phyloP scores from a whole-genome alignment of 495 filamentous ascomycete genomes.

The Lasiosphaeria hispida region DNA sequence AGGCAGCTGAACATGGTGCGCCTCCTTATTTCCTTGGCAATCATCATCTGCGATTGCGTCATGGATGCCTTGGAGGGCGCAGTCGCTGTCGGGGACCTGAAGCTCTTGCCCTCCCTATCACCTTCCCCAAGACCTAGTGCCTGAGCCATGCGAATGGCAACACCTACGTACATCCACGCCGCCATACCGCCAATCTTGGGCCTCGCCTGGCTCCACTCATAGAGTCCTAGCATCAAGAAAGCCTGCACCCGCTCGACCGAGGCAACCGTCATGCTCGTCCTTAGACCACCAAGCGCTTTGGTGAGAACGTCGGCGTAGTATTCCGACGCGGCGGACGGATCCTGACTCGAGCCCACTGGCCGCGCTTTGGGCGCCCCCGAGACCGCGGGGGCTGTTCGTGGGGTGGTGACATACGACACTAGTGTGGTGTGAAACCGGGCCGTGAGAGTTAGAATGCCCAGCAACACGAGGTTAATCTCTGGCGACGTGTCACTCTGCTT shows the following conservation, averaged over 20 bases:
- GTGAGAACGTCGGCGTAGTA: slow-evolving; percentile 74
- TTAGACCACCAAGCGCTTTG: slow-evolving; percentile 58
- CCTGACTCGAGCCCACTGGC: slow-evolving; percentile 32
- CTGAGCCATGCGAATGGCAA: slow-evolving; percentile 72
- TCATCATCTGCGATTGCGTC: slow-evolving; percentile 49
- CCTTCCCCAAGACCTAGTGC: slow-evolving; percentile 69
- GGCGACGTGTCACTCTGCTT: slow-evolving; percentile 46
- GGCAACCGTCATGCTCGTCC: slow-evolving; percentile 52
- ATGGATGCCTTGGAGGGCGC: slow-evolving; percentile 20
- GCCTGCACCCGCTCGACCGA: slow-evolving; percentile 73
- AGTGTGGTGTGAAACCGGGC: slow-evolving; percentile 72
- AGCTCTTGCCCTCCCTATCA: slow-evolving; percentile 35
- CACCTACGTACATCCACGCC: slow-evolving; percentile 76
- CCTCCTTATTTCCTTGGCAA: slow-evolving; percentile 71
- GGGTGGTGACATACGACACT: slow-evolving; percentile 58
- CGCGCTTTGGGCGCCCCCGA: slow-evolving; percentile 38
- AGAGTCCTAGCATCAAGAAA: slow-evolving; percentile 76
- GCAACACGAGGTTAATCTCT: slow-evolving; percentile 61
- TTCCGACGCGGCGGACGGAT: slow-evolving; percentile 69
- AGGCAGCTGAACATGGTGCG: slow-evolving; percentile 87
- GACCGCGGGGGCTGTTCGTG: slow-evolving; percentile 26
- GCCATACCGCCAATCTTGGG: slow-evolving; percentile 60
- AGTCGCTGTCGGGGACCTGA: slow-evolving; percentile 21
- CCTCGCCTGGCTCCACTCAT: slow-evolving; percentile 76
- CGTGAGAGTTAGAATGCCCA: slow-evolving; percentile 76